A percentile compares a stretch with the other conserved stretches of the same genome.
Conservation (phyloP, 23 red algal genomes). For the Porphyridium purpureum region DNA sequence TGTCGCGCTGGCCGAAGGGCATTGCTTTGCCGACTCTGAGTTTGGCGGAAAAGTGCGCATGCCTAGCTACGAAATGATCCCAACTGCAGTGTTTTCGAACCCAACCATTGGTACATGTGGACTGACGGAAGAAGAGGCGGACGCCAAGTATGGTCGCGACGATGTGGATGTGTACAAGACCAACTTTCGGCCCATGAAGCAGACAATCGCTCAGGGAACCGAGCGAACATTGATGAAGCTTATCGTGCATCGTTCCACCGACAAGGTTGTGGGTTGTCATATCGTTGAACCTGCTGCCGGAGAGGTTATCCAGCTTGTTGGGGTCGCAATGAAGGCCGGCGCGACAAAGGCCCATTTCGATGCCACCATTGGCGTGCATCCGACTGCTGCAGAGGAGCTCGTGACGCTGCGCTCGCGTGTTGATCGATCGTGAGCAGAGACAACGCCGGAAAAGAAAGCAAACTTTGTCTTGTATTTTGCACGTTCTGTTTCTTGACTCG, state of each 20-base stretch:
- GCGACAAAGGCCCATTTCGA: constrained; percentile 94
- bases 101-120: constrained; percentile 82
- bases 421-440: constrained; percentile 13
- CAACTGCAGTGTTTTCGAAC: constrained; percentile 83
- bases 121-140: constrained; percentile 56
- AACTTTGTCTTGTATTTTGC: no score
- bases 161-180: constrained; percentile 76
- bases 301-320: constrained; percentile 78
- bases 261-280: constrained; percentile 76
- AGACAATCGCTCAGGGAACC: constrained; percentile 57
- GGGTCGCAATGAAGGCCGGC: constrained; percentile 76
- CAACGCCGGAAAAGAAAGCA: no score
- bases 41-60: constrained; percentile 56
- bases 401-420: constrained; percentile 65
- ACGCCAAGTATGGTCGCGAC: constrained; percentile 36
- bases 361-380: constrained; percentile 84
- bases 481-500: no score
- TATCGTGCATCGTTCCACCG: constrained; percentile 56
- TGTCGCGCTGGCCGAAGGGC: constrained; percentile 88
- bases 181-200: constrained; percentile 72
- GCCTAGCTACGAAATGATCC: constrained; percentile 55
- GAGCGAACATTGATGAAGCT: constrained; percentile 82
- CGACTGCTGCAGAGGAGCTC: constrained; percentile 83
- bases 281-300: constrained; percentile 61
- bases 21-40: constrained; percentile 80